Conservation (phyloP, 108 stramenopile genomes). For the Mediolabrus comicus region DNA sequence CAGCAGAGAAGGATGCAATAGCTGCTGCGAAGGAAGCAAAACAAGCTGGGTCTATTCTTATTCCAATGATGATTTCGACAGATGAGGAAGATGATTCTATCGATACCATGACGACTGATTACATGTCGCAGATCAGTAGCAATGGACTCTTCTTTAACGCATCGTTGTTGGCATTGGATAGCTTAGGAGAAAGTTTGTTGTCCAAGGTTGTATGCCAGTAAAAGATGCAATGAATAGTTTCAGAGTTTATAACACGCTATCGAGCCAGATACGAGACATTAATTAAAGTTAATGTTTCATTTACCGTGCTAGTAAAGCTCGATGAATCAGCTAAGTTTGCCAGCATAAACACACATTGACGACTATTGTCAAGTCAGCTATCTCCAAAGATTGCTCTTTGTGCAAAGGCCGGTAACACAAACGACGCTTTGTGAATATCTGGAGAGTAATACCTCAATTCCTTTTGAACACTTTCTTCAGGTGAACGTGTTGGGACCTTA, state of each 20-base stretch:
- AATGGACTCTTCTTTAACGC: neutral
- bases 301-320: too few relatives aligned
- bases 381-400: constrained; percentile 55
- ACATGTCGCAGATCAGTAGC: neutral
- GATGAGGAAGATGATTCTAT: neutral
- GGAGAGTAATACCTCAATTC: constrained; percentile 88
- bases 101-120: neutral
- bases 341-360: too few relatives aligned
- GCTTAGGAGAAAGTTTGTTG: neutral
- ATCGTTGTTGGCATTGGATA: neutral
- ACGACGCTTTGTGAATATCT: constrained; percentile 89
- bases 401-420: constrained; percentile 93
- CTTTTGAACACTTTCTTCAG: constrained; percentile 56
- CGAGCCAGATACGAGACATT: too few relatives aligned
- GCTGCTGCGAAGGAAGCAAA: neutral
- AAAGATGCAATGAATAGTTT: neutral
- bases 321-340: too few relatives aligned
- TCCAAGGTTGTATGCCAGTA: neutral
- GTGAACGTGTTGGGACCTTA: constrained; percentile 55
- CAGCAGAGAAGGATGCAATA: neutral
- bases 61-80: neutral
- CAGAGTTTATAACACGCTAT: too few relatives aligned
- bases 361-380: neutral
- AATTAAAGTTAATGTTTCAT: too few relatives aligned
- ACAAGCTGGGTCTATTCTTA: neutral